A percentile compares a stretch with the other conserved stretches of the same genome.
phyloP scores from a whole-genome alignment of 352 stramenopile species.

The Phytophthora macrochlamydospora region DNA sequence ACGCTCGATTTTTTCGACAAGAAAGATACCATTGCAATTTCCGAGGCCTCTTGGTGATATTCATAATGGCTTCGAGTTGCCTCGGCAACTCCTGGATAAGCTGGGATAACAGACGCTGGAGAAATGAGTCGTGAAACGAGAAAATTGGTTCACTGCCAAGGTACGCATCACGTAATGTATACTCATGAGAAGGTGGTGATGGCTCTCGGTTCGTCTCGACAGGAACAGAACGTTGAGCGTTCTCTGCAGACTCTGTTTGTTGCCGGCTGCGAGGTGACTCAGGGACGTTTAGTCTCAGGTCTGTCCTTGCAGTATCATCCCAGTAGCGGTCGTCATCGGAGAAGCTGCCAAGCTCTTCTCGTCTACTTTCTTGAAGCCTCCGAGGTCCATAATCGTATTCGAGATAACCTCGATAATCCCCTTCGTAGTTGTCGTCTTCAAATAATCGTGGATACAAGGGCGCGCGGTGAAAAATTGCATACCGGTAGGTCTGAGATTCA shows the following conservation, averaged over 20 bases:
- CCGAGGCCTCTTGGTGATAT: conserved; percentile 59
- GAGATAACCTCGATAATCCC: too few species aligned
- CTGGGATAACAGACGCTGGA: conserved; percentile 39
- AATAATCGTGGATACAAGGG: too few species aligned
- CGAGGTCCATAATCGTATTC: too few species aligned
- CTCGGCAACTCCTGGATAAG: conserved; percentile 52
- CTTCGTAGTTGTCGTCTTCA: too few species aligned
- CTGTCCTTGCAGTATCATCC: background rate
- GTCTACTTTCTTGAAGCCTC: too few species aligned
- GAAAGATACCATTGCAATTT: conserved; percentile 64
- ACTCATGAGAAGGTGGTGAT: too few species aligned
- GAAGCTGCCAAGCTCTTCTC: too few species aligned
- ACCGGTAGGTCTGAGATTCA: too few species aligned
- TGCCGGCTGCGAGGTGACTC: background rate
- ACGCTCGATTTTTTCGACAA: conserved; percentile 49
- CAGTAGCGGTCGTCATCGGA: background rate
- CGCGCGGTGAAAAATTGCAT: too few species aligned
- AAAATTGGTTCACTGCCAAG: conserved; percentile 34
- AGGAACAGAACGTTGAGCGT: background rate
- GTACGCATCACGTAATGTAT: too few species aligned
- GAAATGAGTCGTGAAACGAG: conserved; percentile 52
- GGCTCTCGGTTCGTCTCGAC: too few species aligned
- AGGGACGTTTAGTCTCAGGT: too few species aligned
- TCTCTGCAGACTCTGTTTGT: background rate
- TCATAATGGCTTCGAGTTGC: conserved; percentile 41